phyloP scores from a whole-genome alignment of 1,139 yeast genomes.

The Candida albicans region DNA sequence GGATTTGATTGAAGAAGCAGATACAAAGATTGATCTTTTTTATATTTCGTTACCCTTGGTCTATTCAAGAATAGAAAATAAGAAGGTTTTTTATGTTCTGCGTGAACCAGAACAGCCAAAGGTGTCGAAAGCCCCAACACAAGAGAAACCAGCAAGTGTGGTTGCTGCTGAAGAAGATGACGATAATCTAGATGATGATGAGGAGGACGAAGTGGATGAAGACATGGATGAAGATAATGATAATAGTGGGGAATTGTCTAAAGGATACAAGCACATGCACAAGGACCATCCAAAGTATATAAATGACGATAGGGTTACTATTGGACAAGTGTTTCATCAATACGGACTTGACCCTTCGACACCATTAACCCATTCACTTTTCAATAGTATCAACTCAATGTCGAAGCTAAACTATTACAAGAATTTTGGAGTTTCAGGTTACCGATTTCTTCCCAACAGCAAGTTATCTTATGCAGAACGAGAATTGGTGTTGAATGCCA shows the following conservation, averaged over 20 bases:
- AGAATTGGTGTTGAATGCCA: slow-evolving; percentile 30
- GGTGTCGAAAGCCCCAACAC: neutral
- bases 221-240: slow-evolving; percentile 9
- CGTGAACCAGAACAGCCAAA: neutral
- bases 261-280: slow-evolving; percentile 5
- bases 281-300: slow-evolving; percentile 3
- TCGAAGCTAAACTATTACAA: slow-evolving; percentile 43
- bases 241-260: slow-evolving; percentile 2
- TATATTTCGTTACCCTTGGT: slow-evolving; percentile 29
- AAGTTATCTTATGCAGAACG: slow-evolving; percentile 34
- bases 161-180: slow-evolving; percentile 9
- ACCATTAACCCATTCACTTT: slow-evolving; percentile 34
- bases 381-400: slow-evolving; percentile 34
- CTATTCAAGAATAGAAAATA: slow-evolving; percentile 17
- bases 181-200: slow-evolving; percentile 9
- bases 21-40: slow-evolving; percentile 23
- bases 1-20: slow-evolving; percentile 22
- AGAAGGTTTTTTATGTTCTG: slow-evolving; percentile 10
- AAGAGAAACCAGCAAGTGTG: neutral
- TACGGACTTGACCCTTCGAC: slow-evolving; percentile 36
- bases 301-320: slow-evolving; percentile 28
- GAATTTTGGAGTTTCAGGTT: slow-evolving; percentile 17
- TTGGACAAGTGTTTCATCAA: slow-evolving; percentile 45
- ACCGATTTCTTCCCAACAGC: slow-evolving; percentile 27
- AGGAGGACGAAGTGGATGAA: slow-evolving; percentile 10